Evolutionary conservation across 306 rosid species (phyloP).

Genomic region (Inga leiocalycina): DNA sequence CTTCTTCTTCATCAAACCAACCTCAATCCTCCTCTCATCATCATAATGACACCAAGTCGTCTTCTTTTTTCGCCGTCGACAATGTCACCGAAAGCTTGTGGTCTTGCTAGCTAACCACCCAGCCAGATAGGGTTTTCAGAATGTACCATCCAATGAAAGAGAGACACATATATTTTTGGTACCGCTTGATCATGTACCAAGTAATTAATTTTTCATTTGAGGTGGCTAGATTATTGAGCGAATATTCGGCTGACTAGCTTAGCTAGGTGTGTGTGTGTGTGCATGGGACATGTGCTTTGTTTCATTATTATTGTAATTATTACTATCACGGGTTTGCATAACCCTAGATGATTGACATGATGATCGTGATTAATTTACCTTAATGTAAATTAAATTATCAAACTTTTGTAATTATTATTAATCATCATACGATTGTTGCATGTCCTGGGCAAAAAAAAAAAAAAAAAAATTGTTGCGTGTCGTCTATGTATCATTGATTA

Average conservation of each 20-base stretch:
- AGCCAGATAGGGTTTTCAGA: background rate
- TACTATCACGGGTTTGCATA: background rate
- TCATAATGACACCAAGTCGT: background rate
- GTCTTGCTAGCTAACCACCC: slow-evolving; percentile 23
- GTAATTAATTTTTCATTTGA: background rate
- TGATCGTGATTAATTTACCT: background rate
- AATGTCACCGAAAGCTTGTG: slow-evolving; percentile 27
- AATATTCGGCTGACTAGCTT: background rate
- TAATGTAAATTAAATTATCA: background rate
- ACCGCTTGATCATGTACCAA: background rate
- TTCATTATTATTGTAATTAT: background rate
- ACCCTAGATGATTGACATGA: background rate
- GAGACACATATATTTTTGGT: background rate
- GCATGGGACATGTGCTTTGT: background rate
- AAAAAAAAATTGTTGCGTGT: background rate
- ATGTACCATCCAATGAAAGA: background rate
- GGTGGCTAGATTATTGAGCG: background rate
- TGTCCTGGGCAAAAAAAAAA: background rate
- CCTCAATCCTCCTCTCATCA: background rate
- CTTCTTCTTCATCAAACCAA: background rate
- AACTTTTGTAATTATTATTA: background rate
- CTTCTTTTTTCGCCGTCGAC: background rate
- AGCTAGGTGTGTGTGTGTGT: no score
- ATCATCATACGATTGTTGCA: background rate
- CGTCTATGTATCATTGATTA: background rate